These are phyloP conservation scores for Cercospora sojina DNA, from an alignment of 2,329 filamentous ascomycete genomes.

Conservation along the genomic window DNA sequence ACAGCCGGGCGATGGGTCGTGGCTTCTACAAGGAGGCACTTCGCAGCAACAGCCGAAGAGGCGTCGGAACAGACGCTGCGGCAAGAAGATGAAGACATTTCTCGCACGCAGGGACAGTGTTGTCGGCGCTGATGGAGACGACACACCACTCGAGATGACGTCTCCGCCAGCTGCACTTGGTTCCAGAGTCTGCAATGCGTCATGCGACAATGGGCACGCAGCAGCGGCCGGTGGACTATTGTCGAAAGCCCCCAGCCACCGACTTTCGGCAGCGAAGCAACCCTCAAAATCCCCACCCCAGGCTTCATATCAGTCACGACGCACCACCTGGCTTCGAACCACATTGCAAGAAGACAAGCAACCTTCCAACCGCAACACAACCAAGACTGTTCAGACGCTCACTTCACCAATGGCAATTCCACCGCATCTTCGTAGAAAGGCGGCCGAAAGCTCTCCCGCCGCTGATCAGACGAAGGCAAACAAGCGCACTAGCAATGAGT, in stretches of 20 bases:
- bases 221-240: neutral
- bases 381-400: neutral
- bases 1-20: slow-evolving; percentile 24
- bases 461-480: neutral
- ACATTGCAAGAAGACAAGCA: neutral
- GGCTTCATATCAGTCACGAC: neutral
- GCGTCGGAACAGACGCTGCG: neutral
- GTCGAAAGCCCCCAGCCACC: slow-evolving; percentile 6
- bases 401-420: slow-evolving; percentile 8
- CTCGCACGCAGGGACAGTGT: slow-evolving; percentile 15
- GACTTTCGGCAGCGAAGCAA: neutral
- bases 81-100: slow-evolving; percentile 9
- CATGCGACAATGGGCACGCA: neutral
- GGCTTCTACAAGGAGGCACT: slow-evolving; percentile 9
- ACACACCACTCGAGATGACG: neutral
- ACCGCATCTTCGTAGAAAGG: slow-evolving; percentile 14
- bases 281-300: neutral
- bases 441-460: neutral
- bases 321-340: neutral
- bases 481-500: neutral
- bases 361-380: neutral
- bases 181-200: neutral
- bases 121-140: slow-evolving; percentile 6
- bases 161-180: neutral
- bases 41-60: neutral